phyloP scores from a whole-genome alignment of 371 early-diverging fungal genomes.

The Capillidium rhysosporum region DNA sequence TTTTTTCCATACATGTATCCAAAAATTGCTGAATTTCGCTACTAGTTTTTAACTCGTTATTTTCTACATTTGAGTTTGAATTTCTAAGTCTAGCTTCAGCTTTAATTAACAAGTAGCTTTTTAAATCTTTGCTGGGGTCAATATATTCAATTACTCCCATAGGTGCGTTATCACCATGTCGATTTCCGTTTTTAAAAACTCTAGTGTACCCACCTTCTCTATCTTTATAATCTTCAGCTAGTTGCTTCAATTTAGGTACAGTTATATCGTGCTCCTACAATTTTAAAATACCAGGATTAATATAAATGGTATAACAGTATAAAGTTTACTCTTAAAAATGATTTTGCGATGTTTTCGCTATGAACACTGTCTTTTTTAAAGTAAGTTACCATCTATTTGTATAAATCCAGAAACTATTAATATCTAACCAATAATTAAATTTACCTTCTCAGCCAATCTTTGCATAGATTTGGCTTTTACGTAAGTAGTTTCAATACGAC shows the following conservation, averaged over 20 bases:
- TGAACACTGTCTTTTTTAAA: slow-evolving; percentile 46
- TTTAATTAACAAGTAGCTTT: slow-evolving; percentile 25
- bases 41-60: neutral
- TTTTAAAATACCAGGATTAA: too few species aligned
- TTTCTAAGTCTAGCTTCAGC: slow-evolving; percentile 8
- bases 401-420: neutral
- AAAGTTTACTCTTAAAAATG: slow-evolving; percentile 29
- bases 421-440: neutral
- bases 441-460: slow-evolving; percentile 63
- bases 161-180: slow-evolving; percentile 73
- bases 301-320: neutral
- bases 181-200: slow-evolving; percentile 55
- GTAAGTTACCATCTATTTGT: slow-evolving; percentile 44
- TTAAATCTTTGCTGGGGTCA: slow-evolving; percentile 35
- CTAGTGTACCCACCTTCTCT: slow-evolving; percentile 85
- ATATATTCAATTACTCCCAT: slow-evolving; percentile 79
- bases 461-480: slow-evolving; percentile 85
- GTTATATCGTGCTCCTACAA: slow-evolving; percentile 45
- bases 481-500: slow-evolving; percentile 80
- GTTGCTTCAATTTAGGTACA: slow-evolving; percentile 62
- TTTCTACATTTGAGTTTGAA: neutral
- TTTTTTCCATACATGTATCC: neutral
- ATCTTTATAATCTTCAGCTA: slow-evolving; percentile 60
- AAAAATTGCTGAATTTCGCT: slow-evolving; percentile 2
- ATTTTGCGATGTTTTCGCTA: slow-evolving; percentile 35